Base-by-base conservation (phyloP, 192 early-diverging fungal species). In the Borealophlyctis nickersoniae region DNA sequence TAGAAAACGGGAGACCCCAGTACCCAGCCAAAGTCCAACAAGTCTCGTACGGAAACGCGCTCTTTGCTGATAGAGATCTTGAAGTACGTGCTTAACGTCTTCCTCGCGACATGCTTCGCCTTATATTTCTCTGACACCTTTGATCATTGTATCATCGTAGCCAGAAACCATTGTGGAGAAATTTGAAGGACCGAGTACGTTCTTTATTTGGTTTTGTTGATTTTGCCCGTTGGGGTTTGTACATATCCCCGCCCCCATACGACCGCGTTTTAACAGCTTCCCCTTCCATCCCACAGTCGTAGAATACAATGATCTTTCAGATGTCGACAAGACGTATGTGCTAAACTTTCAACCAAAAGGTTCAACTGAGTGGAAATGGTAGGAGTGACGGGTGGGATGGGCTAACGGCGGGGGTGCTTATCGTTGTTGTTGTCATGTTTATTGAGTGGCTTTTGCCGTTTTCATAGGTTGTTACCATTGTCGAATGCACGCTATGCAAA, bases 401-500 rank as follows among this genome's bases (percentile, higher is more conserved):
- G n/a, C n/a, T n/a, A n/a, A n/a, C n/a, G n/a, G n/a, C n/a, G n/a
- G n/a, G n/a, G n/a, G n/a, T n/a, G n/a, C n/a, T n/a, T n/a, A n/a
- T n/a, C n/a, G n/a, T n/a, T n/a, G n/a, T n/a, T n/a, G n/a, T 45
- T 45, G 7, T 45, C 39, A 13, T 7, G 7, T 45, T 45, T 9
- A 62, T 58, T 19, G 56, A 22, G 23, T 7, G 49, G 19, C 13
- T 4, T 26, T 26, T 24, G 13, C 32, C 24, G 16, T 62, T 22
- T 24, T 23, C 14, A 22, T 24, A 72, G 71, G 71, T 56, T 76
- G 28, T 57, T 69, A 23, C 67, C 75, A 22, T 19, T 22, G 19
- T 70, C 70, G n/a, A 67, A 76, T 29, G 70, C 75, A 14, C 49
- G 68, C 2, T 76, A 59, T 56, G 62, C 69, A 28, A 76, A 76